A percentile compares a stretch with the other conserved stretches of the same genome.
Evolutionary conservation across 768 basidiomycete species (phyloP).

Genomic region (Tricholoma sp.): DNA sequence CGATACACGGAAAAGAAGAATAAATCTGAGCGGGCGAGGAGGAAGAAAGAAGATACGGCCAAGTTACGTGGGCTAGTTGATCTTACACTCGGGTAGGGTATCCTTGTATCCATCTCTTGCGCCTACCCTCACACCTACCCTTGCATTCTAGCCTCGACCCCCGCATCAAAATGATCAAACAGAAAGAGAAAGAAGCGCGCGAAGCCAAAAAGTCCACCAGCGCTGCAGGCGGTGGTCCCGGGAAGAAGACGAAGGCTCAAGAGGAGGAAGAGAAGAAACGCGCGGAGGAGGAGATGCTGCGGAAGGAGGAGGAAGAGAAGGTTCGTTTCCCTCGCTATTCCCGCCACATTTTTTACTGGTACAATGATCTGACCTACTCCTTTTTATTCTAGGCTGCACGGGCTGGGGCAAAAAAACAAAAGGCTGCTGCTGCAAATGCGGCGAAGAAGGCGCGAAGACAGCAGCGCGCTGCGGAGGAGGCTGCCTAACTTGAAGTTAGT

Average conservation of each 20-base stretch:
- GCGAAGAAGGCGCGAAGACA: slow-evolving; percentile 84
- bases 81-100: slow-evolving; percentile 53
- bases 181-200: slow-evolving; percentile 90
- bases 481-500: background rate
- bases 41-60: slow-evolving; percentile 97
- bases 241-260: slow-evolving; percentile 69
- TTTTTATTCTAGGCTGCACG: slow-evolving; percentile 40
- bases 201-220: slow-evolving; percentile 77
- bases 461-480: slow-evolving; percentile 46
- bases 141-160: slow-evolving; percentile 58
- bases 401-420: slow-evolving; percentile 79
- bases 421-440: slow-evolving; percentile 81
- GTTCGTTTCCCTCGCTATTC: slow-evolving; percentile 27
- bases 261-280: slow-evolving; percentile 72
- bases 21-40: slow-evolving; percentile 90
- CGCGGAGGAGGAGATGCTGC: slow-evolving; percentile 64
- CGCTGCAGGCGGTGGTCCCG: slow-evolving; percentile 41
- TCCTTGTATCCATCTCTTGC: background rate
- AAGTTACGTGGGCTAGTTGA: slow-evolving; percentile 86
- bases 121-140: background rate
- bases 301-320: slow-evolving; percentile 84
- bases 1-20: slow-evolving; percentile 99
- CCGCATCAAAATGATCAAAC: slow-evolving; percentile 95
- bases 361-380: background rate
- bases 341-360: background rate